Evolutionary conservation across 192 early-diverging fungal genomes (phyloP).

Genomic region (Chytriomyces confervae): DNA sequence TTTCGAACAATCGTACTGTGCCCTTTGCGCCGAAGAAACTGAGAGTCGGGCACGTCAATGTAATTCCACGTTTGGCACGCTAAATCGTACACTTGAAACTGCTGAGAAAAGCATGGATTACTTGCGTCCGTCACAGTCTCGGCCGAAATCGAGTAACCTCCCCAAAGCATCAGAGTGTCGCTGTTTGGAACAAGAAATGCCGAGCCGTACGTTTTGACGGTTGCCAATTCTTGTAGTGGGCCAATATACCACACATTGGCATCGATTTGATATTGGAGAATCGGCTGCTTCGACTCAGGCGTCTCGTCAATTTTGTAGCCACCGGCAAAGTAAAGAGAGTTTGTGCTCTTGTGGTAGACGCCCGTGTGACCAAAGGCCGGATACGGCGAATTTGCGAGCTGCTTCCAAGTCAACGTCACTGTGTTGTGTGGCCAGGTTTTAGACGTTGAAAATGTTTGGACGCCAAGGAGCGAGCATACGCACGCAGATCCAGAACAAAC

Average conservation of each 20-base stretch:
- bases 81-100: conserved; percentile 27
- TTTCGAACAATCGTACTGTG: conserved; percentile 20
- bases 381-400: conserved; percentile 29
- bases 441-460: neutral
- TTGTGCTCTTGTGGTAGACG: conserved; percentile 37
- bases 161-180: conserved; percentile 22
- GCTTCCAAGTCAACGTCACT: conserved; percentile 31
- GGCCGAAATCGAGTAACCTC: conserved; percentile 15
- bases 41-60: neutral
- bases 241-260: conserved; percentile 40
- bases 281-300: neutral
- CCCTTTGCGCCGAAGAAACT: conserved; percentile 19
- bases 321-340: conserved; percentile 45
- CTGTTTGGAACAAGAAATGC: conserved; percentile 1
- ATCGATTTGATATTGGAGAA: conserved; percentile 43
- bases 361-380: conserved; percentile 31
- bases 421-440: neutral
- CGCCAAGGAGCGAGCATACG: neutral
- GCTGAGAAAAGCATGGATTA: conserved; percentile 29
- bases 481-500: conserved; percentile 27
- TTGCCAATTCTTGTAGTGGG: conserved; percentile 21
- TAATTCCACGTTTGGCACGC: conserved; percentile 34
- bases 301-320: conserved; percentile 32
- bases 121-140: neutral
- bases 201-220: conserved; percentile 11